Conservation (phyloP, 2,329 filamentous ascomycete species). For the Dendryphion nanum region DNA sequence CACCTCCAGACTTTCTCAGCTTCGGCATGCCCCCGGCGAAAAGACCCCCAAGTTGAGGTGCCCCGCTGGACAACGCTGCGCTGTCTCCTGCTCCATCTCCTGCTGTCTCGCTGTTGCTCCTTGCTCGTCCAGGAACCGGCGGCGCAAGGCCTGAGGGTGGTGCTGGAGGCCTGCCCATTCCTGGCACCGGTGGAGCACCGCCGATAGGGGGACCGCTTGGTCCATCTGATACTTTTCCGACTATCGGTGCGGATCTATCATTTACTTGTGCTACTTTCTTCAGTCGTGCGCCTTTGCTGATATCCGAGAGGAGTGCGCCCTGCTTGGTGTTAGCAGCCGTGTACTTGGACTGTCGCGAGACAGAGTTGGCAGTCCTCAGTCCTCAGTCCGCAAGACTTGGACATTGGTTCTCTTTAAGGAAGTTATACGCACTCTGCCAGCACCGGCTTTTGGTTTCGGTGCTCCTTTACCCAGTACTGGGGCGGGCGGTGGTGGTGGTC, state of each 20-base stretch:
- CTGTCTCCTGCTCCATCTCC: conserved; percentile 33
- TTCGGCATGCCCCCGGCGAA: conserved; percentile 97
- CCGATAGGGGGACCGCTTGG: conserved; percentile 63
- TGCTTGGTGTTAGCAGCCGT: conserved; percentile 46
- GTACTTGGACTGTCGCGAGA: too few relatives aligned
- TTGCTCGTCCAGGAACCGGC: conserved; percentile 64
- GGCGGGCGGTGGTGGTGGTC: conserved; percentile 36
- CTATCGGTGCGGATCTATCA: conserved; percentile 79
- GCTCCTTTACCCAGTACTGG: conserved; percentile 36
- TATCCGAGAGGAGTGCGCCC: conserved; percentile 86
- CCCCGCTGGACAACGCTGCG: conserved; percentile 15
- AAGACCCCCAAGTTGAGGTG: conserved; percentile 81
- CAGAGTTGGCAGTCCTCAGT: too few relatives aligned
- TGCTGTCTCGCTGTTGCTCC: conserved; percentile 80
- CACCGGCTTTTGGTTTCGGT: conserved; percentile 30
- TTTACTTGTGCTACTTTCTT: conserved; percentile 84
- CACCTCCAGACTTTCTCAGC: conserved; percentile 78
- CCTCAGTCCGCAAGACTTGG: not conserved
- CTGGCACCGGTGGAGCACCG: conserved; percentile 80
- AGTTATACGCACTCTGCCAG: conserved; percentile 33
- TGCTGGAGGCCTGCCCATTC: conserved; percentile 46
- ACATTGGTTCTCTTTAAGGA: not conserved
- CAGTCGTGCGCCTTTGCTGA: conserved; percentile 73
- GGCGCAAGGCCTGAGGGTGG: conserved; percentile 68
- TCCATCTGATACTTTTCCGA: conserved; percentile 58